Evolutionary conservation across 306 rosid genomes (phyloP).

Genomic region (Rubus parviflorus): DNA sequence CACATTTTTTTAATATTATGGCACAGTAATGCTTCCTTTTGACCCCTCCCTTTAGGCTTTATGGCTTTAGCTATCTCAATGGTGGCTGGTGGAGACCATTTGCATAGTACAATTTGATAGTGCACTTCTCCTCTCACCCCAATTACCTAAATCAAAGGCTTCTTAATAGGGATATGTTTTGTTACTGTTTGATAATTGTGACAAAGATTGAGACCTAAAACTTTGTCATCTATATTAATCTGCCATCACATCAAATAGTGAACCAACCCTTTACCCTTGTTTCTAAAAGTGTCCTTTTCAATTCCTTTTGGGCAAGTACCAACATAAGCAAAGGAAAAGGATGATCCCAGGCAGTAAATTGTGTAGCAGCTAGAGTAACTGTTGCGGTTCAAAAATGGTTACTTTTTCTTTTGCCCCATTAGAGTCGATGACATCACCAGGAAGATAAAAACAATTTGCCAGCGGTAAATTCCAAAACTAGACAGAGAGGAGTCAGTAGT

Average conservation of each 20-base stretch:
- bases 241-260: background rate
- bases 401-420: background rate
- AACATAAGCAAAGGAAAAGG: background rate
- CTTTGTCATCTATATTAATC: background rate
- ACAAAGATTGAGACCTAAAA: background rate
- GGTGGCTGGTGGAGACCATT: background rate
- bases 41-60: conserved; percentile 12
- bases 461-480: background rate
- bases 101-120: background rate
- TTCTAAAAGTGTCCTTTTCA: background rate
- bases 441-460: background rate
- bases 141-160: background rate
- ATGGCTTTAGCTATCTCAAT: background rate
- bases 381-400: background rate
- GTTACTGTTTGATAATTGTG: background rate
- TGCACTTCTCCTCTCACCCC: background rate
- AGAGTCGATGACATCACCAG: background rate
- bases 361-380: background rate
- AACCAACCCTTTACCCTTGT: no score
- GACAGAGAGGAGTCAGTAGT: background rate
- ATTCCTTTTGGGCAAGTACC: background rate
- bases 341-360: background rate
- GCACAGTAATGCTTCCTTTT: conserved; percentile 2
- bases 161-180: background rate
- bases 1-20: background rate